Percentiles rank a stretch among this genome's conserved stretches.
phyloP scores from a whole-genome alignment of 768 basidiomycete genomes.

The Coprinellus micaceus region DNA sequence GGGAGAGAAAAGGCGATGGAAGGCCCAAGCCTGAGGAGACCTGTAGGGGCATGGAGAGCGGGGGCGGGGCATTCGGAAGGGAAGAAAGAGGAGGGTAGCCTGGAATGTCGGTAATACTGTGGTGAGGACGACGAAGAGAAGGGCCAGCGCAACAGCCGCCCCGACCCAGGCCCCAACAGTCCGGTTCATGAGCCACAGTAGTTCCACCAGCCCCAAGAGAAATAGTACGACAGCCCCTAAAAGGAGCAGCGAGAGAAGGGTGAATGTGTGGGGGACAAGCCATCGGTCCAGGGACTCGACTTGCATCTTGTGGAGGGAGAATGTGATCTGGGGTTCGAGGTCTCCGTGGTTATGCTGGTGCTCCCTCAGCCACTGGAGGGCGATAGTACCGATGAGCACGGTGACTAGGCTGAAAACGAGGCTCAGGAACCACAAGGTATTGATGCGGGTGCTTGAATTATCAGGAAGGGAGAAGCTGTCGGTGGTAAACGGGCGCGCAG shows the following conservation, averaged over 20 bases:
- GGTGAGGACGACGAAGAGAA: slow-evolving; percentile 20
- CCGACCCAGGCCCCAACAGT: slow-evolving; percentile 18
- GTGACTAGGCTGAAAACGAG: slow-evolving; percentile 16
- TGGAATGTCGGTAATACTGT: slow-evolving; percentile 24
- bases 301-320: slow-evolving; percentile 24
- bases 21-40: slow-evolving; percentile 10
- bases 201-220: slow-evolving; percentile 25
- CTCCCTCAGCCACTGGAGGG: slow-evolving; percentile 21
- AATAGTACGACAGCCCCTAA: slow-evolving; percentile 28
- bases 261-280: slow-evolving; percentile 25
- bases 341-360: slow-evolving; percentile 11
- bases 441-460: slow-evolving; percentile 6
- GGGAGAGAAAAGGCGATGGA: slow-evolving; percentile 4
- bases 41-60: slow-evolving; percentile 8
- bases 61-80: background rate
- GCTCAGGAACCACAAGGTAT: slow-evolving; percentile 18
- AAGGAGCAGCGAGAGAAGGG: slow-evolving; percentile 25
- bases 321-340: slow-evolving; percentile 4
- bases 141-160: slow-evolving; percentile 19
- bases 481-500: background rate
- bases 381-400: slow-evolving; percentile 17
- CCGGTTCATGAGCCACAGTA: slow-evolving; percentile 23
- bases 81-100: slow-evolving; percentile 1
- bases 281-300: slow-evolving; percentile 25
- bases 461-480: background rate